These are phyloP conservation scores for Pseudogymnoascus sp. DNA, from an alignment of 2,329 filamentous ascomycete species.

Conservation along the genomic window DNA sequence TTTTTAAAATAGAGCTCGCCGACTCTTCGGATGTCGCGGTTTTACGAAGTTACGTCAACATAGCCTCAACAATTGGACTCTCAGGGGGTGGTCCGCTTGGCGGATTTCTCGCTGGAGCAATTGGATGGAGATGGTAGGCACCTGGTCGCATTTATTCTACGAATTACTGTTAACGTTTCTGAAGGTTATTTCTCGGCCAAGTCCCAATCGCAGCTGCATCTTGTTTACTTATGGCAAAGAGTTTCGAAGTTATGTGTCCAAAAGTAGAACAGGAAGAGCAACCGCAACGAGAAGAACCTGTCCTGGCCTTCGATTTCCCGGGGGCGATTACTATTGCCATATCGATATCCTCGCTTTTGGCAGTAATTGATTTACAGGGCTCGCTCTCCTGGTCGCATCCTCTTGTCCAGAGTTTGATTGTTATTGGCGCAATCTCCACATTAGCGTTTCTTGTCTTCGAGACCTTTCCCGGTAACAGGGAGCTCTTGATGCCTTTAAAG, in stretches of 20 bases:
- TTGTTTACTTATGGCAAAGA: conserved; percentile 17
- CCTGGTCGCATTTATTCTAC: neutral
- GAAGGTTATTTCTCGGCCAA: conserved; percentile 2
- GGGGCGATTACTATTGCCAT: conserved; percentile 21
- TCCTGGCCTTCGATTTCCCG: conserved; percentile 19
- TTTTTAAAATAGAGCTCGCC: neutral
- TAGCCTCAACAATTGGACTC: conserved; percentile 10
- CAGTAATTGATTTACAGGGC: conserved; percentile 19
- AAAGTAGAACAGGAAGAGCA: conserved; percentile 11
- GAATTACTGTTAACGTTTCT: neutral
- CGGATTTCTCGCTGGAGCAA: conserved; percentile 1
- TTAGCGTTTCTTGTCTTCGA: conserved; percentile 18
- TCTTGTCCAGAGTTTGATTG: conserved; percentile 15
- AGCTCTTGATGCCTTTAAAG: conserved; percentile 20
- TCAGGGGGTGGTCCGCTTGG: conserved; percentile 3
- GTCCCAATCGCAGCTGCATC: conserved; percentile 15
- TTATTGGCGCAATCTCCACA: conserved; percentile 15
- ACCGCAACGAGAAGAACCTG: conserved; percentile 1
- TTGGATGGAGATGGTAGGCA: conserved; percentile 10
- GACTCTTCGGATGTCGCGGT: neutral
- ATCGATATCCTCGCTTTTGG: conserved; percentile 19
- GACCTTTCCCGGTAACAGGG: conserved; percentile 18
- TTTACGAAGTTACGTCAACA: conserved; percentile 12
- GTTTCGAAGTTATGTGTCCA: conserved; percentile 13
- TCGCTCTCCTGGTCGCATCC: conserved; percentile 18